Evolutionary conservation across 1,284 basidiomycete genomes (phyloP), one percentile per base, ranked within the genome.

Genomic region (Puccinia horiana): DNA sequence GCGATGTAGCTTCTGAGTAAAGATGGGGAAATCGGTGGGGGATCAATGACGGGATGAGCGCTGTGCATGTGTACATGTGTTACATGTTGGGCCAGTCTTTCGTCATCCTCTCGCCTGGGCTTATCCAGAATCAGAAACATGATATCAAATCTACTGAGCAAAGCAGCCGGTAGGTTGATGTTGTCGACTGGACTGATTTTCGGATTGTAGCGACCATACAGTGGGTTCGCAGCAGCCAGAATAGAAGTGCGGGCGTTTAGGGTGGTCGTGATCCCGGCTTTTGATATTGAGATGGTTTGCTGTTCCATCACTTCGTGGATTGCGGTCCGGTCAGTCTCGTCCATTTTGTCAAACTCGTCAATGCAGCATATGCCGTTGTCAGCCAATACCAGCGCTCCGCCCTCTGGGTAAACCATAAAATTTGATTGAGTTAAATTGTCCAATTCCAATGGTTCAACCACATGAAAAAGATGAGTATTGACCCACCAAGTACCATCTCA

Each of bases 231-330:
- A 11, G 97, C 97, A 0, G 97, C 97, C 14, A 99, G 91, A 85
- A 99, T 95, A 12, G 97, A 98, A 0, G 96, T 98, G 56, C 97
- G 92, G n/a, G 97, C 97, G 86, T 99, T 99, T 54, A 99, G 90
- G 0, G 97, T 99, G 0, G 97, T 99, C 0, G 95, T 97, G 87
- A 99, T 99, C 29, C 97, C 97, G 1, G 97, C 97, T 88, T 99
- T 99, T 65, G 95, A 96, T 85, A 99, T 99, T 2, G 95, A 98
- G 84, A 99, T 99, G 1, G 97, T 99, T 88, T 99, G 96, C 87
- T 99, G 96, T 88, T 99, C 96, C 97, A 99, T 99, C 81, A 99
- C 97, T 90, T 99, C 97, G 89, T 99, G 97, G 84, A 99, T 99
- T 18, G 97, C 95, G 0, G 97, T 99, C 83, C 97, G 91, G 87